Base-by-base conservation (phyloP, 768 basidiomycete genomes). In the Hortiboletus flavorubellus region DNA sequence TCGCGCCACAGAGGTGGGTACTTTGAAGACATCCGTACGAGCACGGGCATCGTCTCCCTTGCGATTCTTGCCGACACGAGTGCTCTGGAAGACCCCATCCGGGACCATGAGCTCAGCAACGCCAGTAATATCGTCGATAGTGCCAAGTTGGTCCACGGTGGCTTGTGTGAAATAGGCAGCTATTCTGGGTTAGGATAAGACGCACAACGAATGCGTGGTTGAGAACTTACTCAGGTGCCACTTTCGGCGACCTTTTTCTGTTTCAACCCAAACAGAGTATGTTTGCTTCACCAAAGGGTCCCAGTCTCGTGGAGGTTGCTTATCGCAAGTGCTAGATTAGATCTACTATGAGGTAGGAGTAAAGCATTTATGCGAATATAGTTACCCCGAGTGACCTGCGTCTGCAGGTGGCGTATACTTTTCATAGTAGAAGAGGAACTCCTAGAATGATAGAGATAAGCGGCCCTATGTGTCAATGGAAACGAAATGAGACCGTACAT, bases 351-450 rank as follows among this genome's bases (percentile, higher is more conserved):
- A 64, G 56, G 46, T 39, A 40, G 26, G 42, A 26, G 12, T 26
- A 51, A 55, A 48, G 54, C 16, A 46, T 37, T 26, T 21, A 30
- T 41, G 35, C 30, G 18, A 10, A 43, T 33, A 55, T 26, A 69
- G 67, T 60, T 60, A 82, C 80, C 76, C 72, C 38, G 69, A 64
- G 53, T 78, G 73, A 52, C 71, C 72, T 5, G 73, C 69, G 37
- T 84, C 79, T 48, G 75, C 69, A 14, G 76, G 74, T 18, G 78
- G 76, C 16, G 76, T 74, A 62, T 81, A 86, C 64, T 86, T 86
- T 70, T 92, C 89, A 54, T 89, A 91, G 70, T 92, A 92, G 65
- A 91, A 91, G 26, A 92, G 75, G 63, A 92, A 92, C 65, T 91
- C 89, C 89, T 91, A 67, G 9, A 59, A 56, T 52, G 51, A 57